Base-by-base conservation (phyloP, 78 protist species). In the Protostelium mycophagum region DNA sequence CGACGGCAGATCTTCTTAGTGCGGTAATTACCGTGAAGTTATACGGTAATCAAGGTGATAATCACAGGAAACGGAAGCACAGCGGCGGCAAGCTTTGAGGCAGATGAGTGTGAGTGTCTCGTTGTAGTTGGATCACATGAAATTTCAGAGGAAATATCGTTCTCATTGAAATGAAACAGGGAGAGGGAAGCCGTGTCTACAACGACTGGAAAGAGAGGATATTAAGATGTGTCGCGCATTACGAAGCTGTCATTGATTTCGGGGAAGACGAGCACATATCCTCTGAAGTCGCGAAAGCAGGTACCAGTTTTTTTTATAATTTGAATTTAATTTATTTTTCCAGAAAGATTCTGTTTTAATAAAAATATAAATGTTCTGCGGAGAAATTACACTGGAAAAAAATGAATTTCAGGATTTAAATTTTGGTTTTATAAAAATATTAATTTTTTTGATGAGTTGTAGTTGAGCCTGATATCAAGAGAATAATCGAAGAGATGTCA, bases 181-280 rank as follows among this genome's bases (percentile, higher is more conserved):
- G 96, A 10, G 91, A 35, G n/a, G 39, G 90, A 38, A 16, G 92
- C 10, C 34, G 83, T 1, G 39, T 84, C 29, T 90, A 39, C 84
- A 85, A 90, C 1, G 84, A 73, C 9, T 92, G 93, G 96, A 28
- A 84, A 9, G 38, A 5, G 0, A 83, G 35, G 73, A 36, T 97
- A 10, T 1, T 87, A n/a, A 25, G 37, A 37, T 0, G 83, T 38
- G 63, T 94, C 83, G 98, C 98, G 0, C 94, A 96, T 88, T 86
- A 94, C 38, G 97, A 96, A 87, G 99, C 98, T 38, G 85, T 91
- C 51, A 95, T 98, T 29, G 99, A 98, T 63, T 98, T 97, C 88
- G 98, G 97, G 31, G 98, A 98, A 36, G 97, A 94, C 73, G 96
- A 95, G 29, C 92, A 91, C 83, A n/a, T 94, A 29, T 97, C 93